phyloP scores from a whole-genome alignment of 2,329 filamentous ascomycete species.

The Penicillium sp. region DNA sequence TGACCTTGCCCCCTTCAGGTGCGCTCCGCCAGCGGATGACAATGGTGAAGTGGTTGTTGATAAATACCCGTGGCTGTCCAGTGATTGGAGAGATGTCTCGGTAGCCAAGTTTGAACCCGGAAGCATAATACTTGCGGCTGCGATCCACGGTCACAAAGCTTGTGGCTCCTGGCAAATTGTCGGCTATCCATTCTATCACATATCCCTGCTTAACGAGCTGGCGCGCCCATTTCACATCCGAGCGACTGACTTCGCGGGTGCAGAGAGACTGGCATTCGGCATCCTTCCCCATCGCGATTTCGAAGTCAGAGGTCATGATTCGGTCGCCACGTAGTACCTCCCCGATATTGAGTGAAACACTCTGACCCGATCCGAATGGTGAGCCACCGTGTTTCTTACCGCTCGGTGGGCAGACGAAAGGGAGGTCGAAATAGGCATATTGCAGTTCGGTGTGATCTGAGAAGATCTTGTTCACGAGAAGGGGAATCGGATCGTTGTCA shows the following conservation, averaged over 20 bases:
- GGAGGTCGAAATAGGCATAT: slow-evolving; percentile 84
- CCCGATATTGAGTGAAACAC: slow-evolving; percentile 76
- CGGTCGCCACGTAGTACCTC: slow-evolving; percentile 84
- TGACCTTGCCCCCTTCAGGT: slow-evolving; percentile 68
- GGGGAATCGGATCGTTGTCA: slow-evolving; percentile 70
- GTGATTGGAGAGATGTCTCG: slow-evolving; percentile 60
- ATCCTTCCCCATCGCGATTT: slow-evolving; percentile 72
- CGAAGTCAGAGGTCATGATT: slow-evolving; percentile 79
- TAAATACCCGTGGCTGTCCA: slow-evolving; percentile 63
- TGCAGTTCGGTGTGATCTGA: slow-evolving; percentile 87
- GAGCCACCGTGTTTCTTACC: slow-evolving; percentile 63
- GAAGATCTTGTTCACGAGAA: slow-evolving; percentile 90
- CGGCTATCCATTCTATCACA: slow-evolving; percentile 89
- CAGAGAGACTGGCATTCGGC: slow-evolving; percentile 70
- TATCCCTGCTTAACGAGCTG: slow-evolving; percentile 74
- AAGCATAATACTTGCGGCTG: slow-evolving; percentile 79
- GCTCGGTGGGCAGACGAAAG: slow-evolving; percentile 78
- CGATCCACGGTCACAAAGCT: slow-evolving; percentile 85
- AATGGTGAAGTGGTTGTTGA: slow-evolving; percentile 86
- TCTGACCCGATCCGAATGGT: slow-evolving; percentile 69
- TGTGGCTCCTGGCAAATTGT: slow-evolving; percentile 84
- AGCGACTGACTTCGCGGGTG: slow-evolving; percentile 60
- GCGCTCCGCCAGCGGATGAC: slow-evolving; percentile 74
- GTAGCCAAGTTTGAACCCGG: slow-evolving; percentile 84
- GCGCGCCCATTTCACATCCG: slow-evolving; percentile 63